Evolutionary conservation across 352 stramenopile genomes (phyloP).

Genomic region (Phytophthora podocarpi): DNA sequence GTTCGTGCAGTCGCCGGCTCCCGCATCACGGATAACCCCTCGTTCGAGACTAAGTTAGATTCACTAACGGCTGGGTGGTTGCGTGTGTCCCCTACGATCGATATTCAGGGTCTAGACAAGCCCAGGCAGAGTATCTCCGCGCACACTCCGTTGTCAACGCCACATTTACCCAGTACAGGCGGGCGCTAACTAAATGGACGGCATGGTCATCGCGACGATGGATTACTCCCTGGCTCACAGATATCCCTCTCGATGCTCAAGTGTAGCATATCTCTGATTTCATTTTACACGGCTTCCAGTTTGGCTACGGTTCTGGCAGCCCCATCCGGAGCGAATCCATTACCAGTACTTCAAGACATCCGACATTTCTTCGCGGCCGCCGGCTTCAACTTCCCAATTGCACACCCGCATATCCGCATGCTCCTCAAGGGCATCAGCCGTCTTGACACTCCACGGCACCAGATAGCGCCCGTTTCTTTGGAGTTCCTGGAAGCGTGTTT

Average conservation of each 20-base stretch:
- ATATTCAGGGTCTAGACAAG: not conserved
- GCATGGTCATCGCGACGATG: not conserved
- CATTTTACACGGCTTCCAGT: not conserved
- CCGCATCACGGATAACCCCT: not conserved
- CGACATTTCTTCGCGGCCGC: slow-evolving; percentile 3
- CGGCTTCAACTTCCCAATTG: not conserved
- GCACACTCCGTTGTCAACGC: slow-evolving; percentile 10
- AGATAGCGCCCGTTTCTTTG: not conserved
- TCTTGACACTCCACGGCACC: not conserved
- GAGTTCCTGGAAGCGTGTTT: slow-evolving; percentile 5
- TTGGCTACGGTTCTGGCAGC: not conserved
- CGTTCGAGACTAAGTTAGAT: not conserved
- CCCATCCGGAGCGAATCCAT: not conserved
- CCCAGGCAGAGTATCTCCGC: slow-evolving; percentile 2
- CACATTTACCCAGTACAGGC: not conserved
- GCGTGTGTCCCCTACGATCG: not conserved
- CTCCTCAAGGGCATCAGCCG: slow-evolving; percentile 12
- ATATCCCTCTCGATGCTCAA: not conserved
- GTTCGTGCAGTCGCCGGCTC: not conserved
- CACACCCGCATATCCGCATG: slow-evolving; percentile 13
- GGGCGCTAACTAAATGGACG: not conserved
- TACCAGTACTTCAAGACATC: not conserved
- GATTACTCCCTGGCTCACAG: not conserved
- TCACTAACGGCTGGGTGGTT: not conserved
- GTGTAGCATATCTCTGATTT: slow-evolving; percentile 9